Base-by-base conservation (phyloP, 208 protist genomes). In the Chromosphaera perkinsii region DNA sequence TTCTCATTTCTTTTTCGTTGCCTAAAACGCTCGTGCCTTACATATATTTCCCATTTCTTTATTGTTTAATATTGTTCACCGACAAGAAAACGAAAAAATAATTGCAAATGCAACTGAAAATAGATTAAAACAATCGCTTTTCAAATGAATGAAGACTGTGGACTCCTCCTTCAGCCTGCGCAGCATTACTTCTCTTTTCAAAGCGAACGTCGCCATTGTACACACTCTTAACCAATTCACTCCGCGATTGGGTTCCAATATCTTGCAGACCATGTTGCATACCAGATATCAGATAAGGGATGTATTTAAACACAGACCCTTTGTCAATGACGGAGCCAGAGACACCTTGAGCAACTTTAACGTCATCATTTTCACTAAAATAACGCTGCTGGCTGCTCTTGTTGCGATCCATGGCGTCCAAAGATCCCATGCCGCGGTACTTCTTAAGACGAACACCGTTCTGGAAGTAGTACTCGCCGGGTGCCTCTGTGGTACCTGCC, bases 361-460 rank as follows among this genome's bases (percentile, higher is more conserved):
- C 77, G 36, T 66, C 45, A 70, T 88, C 85, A 20, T 89, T 89
- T 76, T 93, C 88, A 29, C 86, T 91, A 14, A 92, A 79, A 36
- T 75, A 79, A 17, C 74, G 48, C 29, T 39, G 39, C 22, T 63
- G 39, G 31, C 33, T 42, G 33, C 48, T 24, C 29, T 56, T 39
- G 22, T 90, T 85, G 66, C 84, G 85, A 5, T 74, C 72, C 92
- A 96, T 96, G 35, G 92, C 92, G 39, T 93, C 90, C 32, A 94
- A 77, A 49, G 87, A 92, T 55, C 92, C 92, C 92, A 96, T 96
- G 56, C 92, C 92, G 60, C 92, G 88, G 75, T 93, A 94, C 58
- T 86, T 88, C 88, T 96, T 96, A 48, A 94, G 78, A 37, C 90
- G 86, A 17, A 90, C 54, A 22, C 90, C 90, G 33, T 89, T 80